These are phyloP conservation scores for Sugiyamaella neomexicana DNA, from an alignment of 1,139 yeast genomes.

Conservation along the genomic window DNA sequence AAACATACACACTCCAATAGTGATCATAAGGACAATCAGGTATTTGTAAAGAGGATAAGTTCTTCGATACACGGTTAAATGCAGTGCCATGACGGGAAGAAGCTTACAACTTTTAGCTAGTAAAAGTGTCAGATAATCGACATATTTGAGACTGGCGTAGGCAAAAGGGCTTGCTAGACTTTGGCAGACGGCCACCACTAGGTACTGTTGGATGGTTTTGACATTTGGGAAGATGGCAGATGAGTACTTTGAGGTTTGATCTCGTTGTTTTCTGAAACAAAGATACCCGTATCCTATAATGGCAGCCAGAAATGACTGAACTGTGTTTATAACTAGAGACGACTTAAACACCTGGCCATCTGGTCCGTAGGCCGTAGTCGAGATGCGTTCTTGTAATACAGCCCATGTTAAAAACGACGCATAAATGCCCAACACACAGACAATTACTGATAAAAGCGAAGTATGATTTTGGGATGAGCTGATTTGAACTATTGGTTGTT, in stretches of 20 bases:
- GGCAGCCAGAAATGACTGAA: conserved; percentile 74
- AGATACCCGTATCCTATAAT: conserved; percentile 66
- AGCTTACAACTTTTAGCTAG: conserved; percentile 92
- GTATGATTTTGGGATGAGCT: neutral
- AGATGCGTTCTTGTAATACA: conserved; percentile 80
- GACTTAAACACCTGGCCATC: conserved; percentile 62
- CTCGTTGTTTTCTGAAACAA: conserved; percentile 39
- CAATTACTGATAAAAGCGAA: conserved; percentile 39
- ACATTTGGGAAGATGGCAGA: conserved; percentile 36
- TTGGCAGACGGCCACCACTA: conserved; percentile 72
- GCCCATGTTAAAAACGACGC: conserved; percentile 90
- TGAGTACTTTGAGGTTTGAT: conserved; percentile 21
- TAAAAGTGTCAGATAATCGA: conserved; percentile 80
- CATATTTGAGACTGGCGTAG: conserved; percentile 71
- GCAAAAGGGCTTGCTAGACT: conserved; percentile 82
- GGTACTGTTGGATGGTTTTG: conserved; percentile 46
- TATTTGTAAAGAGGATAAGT: conserved; percentile 76
- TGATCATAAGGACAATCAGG: conserved; percentile 70
- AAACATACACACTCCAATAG: conserved; percentile 78
- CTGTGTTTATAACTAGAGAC: conserved; percentile 70
- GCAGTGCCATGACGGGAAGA: conserved; percentile 88
- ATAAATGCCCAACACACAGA: conserved; percentile 74
- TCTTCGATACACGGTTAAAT: conserved; percentile 68
- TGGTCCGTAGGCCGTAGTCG: conserved; percentile 73
- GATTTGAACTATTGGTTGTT: neutral